These are phyloP conservation scores for Teunomyces stri DNA, from an alignment of 805 yeast genomes.

Conservation along the genomic window DNA sequence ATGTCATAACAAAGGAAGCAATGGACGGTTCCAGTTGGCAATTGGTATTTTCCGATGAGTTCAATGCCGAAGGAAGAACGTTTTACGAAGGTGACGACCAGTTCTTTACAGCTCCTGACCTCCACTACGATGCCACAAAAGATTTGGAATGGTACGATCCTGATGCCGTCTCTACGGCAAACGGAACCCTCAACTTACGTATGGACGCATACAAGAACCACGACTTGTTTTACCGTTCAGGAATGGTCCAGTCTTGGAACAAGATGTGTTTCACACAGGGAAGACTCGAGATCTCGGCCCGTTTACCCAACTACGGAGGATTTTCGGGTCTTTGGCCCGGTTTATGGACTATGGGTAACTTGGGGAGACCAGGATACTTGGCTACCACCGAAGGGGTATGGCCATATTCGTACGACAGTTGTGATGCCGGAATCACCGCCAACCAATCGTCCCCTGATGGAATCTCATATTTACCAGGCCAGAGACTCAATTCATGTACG, in stretches of 20 bases:
- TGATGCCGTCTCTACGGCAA: constrained; percentile 74
- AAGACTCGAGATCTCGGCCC: constrained; percentile 67
- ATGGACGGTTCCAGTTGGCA: constrained; percentile 66
- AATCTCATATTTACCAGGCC: constrained; percentile 82
- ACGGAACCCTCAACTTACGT: constrained; percentile 66
- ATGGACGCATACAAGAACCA: constrained; percentile 85
- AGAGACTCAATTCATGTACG: constrained; percentile 70
- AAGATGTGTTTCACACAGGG: constrained; percentile 88
- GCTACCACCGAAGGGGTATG: constrained; percentile 90
- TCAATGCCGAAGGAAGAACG: constrained; percentile 84
- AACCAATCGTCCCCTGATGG: constrained; percentile 92
- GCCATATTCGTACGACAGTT: constrained; percentile 86
- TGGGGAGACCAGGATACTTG: constrained; percentile 87
- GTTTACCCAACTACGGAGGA: constrained; percentile 75
- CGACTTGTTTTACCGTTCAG: constrained; percentile 78
- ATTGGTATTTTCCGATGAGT: constrained; percentile 88
- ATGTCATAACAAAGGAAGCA: constrained; percentile 49
- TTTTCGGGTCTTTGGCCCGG: constrained; percentile 95
- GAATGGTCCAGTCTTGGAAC: constrained; percentile 93
- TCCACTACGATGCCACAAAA: constrained; percentile 81
- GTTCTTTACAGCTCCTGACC: constrained; percentile 81
- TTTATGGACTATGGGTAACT: constrained; percentile 90
- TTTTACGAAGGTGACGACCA: constrained; percentile 91
- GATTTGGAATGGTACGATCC: constrained; percentile 97
- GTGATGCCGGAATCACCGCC: constrained; percentile 94